phyloP scores from a whole-genome alignment of 768 basidiomycete species.

The Lactarius trivialis region DNA sequence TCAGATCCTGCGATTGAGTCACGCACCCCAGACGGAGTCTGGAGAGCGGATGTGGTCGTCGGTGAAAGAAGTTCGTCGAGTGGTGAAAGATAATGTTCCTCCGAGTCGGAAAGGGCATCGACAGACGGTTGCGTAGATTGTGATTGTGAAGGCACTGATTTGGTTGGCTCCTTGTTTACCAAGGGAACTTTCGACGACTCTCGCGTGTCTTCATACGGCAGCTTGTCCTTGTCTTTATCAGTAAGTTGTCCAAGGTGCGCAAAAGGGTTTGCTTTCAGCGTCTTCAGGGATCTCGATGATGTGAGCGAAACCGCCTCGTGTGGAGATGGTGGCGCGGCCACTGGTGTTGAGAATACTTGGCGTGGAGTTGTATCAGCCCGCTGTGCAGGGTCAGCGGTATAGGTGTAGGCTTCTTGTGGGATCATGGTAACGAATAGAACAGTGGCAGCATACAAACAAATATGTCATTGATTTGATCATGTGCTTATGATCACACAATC shows the following conservation, averaged over 20 bases:
- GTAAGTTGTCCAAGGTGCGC: background rate
- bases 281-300: background rate
- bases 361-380: background rate
- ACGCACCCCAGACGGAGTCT: constrained; percentile 19
- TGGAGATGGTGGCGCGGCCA: background rate
- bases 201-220: background rate
- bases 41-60: constrained; percentile 20
- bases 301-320: background rate
- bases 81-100: constrained; percentile 5
- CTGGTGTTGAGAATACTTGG: background rate
- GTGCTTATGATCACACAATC: background rate
- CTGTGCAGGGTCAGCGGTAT: background rate
- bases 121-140: background rate
- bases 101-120: background rate
- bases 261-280: background rate
- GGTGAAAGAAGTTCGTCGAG: constrained; percentile 31
- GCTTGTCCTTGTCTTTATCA: background rate
- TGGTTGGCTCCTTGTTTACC: background rate
- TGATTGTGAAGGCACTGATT: background rate
- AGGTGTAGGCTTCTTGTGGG: background rate
- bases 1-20: constrained; percentile 24
- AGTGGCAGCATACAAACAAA: background rate
- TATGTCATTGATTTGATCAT: background rate
- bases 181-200: background rate
- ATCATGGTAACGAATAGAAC: background rate